A percentile compares a stretch with the other conserved stretches of the same genome.
phyloP scores from a whole-genome alignment of 2,329 filamentous ascomycete genomes.

The Remersonia thermophila region DNA sequence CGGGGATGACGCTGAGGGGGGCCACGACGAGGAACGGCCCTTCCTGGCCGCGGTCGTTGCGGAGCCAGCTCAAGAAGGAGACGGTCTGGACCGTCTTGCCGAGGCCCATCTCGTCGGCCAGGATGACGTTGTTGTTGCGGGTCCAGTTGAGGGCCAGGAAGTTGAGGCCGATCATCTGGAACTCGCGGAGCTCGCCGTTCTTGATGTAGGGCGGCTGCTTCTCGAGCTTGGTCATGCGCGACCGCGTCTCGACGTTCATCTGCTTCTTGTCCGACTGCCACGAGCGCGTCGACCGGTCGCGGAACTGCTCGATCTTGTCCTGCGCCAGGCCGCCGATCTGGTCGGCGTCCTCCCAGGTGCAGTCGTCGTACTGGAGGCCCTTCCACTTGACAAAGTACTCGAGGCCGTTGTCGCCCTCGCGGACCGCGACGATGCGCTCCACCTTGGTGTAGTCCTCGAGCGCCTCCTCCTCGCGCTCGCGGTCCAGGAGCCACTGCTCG shows the following conservation, averaged over 20 bases:
- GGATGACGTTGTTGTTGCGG: conserved; percentile 83
- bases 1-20: conserved; percentile 89
- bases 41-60: conserved; percentile 78
- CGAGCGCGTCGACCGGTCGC: conserved; percentile 70
- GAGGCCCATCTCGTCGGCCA: conserved; percentile 97
- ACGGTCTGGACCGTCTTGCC: conserved; percentile 98
- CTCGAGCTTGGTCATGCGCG: conserved; percentile 59
- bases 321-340: conserved; percentile 71
- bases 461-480: conserved; percentile 79
- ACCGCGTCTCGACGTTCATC: conserved; percentile 61
- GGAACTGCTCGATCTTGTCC: conserved; percentile 79
- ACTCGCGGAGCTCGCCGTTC: conserved; percentile 74
- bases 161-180: conserved; percentile 88
- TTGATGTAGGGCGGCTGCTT: conserved; percentile 78
- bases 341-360: conserved; percentile 78
- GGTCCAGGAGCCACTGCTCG: conserved; percentile 90
- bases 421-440: conserved; percentile 78
- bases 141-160: conserved; percentile 96
- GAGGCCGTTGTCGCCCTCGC: conserved; percentile 64
- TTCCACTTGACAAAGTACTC: conserved; percentile 98
- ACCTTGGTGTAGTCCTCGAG: conserved; percentile 84
- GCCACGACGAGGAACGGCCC: conserved; percentile 96
- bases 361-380: conserved; percentile 81
- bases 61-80: conserved; percentile 92
- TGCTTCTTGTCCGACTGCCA: conserved; percentile 72